Conservation (phyloP, 257 asterid genomes). For the Hygrophila difformis region DNA sequence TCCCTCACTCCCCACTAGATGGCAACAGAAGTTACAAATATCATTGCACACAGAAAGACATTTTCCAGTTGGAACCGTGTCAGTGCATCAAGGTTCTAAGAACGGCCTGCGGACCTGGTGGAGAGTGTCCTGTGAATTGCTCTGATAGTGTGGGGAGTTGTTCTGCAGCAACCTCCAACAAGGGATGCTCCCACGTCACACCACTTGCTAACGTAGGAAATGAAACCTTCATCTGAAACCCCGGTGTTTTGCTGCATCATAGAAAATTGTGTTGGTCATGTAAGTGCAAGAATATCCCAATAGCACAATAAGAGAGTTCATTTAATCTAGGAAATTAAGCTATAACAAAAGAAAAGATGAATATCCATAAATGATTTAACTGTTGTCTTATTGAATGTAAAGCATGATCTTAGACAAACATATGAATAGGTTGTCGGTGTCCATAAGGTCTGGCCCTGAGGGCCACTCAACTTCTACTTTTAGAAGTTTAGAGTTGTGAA, state of each 20-base stretch:
- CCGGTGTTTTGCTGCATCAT: constrained; percentile 72
- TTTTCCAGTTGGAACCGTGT: too few relatives aligned
- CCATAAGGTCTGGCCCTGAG: not conserved
- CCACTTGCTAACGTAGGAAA: constrained; percentile 68
- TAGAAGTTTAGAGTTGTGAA: not conserved
- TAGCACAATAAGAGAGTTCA: not conserved
- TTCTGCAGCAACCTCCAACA: constrained; percentile 89
- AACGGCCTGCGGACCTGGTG: constrained; percentile 15
- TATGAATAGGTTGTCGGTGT: not conserved
- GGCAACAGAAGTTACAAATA: too few relatives aligned
- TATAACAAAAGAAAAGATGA: too few relatives aligned
- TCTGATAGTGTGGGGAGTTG: constrained; percentile 71
- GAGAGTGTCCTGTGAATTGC: constrained; percentile 43
- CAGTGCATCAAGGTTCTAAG: not conserved
- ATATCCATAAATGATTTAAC: too few relatives aligned
- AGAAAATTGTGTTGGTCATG: not conserved
- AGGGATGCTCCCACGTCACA: constrained; percentile 83
- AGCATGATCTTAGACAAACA: not conserved
- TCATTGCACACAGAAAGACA: too few relatives aligned
- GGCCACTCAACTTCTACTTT: not conserved
- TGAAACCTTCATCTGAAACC: constrained; percentile 62
- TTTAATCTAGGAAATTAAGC: not conserved
- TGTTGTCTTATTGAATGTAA: too few relatives aligned
- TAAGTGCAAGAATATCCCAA: not conserved
- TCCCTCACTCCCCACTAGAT: too few relatives aligned